Evolutionary conservation across 768 basidiomycete species (phyloP).

Genomic region (Amanita rimosa): DNA sequence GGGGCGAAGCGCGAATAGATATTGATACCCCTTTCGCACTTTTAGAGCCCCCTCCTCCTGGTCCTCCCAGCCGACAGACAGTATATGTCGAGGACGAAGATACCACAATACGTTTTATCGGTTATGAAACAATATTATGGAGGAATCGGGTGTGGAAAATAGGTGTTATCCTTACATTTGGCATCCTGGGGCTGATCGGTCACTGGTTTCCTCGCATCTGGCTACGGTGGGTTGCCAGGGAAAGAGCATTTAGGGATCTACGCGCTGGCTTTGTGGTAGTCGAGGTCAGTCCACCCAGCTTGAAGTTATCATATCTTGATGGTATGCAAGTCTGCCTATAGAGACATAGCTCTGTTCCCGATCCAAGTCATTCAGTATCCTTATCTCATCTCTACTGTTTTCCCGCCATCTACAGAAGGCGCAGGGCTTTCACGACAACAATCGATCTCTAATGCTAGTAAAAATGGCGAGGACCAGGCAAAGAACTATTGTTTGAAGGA

Average conservation of each 20-base stretch:
- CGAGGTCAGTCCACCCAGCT: slow-evolving; percentile 49
- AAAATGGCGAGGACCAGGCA: slow-evolving; percentile 20
- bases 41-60: slow-evolving; percentile 62
- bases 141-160: slow-evolving; percentile 60
- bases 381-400: slow-evolving; percentile 72
- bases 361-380: slow-evolving; percentile 61
- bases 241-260: slow-evolving; percentile 71
- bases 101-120: slow-evolving; percentile 74
- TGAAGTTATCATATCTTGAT: slow-evolving; percentile 8
- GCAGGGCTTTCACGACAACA: slow-evolving; percentile 13
- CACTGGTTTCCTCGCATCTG: slow-evolving; percentile 92
- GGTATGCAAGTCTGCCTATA: slow-evolving; percentile 63
- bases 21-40: slow-evolving; percentile 57
- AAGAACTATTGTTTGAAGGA: slow-evolving; percentile 29
- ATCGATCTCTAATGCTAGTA: slow-evolving; percentile 14
- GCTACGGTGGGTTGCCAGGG: slow-evolving; percentile 78
- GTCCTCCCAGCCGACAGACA: slow-evolving; percentile 78
- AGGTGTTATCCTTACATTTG: slow-evolving; percentile 57
- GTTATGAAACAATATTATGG: slow-evolving; percentile 61
- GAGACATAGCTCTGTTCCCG: slow-evolving; percentile 70
- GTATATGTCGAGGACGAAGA: slow-evolving; percentile 88
- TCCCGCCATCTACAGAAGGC: slow-evolving; percentile 26
- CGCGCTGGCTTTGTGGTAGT: slow-evolving; percentile 72
- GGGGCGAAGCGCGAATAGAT: slow-evolving; percentile 74
- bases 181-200: slow-evolving; percentile 69